phyloP scores from a whole-genome alignment of 2,329 filamentous ascomycete species.

The Beauveria pseudobassiana region DNA sequence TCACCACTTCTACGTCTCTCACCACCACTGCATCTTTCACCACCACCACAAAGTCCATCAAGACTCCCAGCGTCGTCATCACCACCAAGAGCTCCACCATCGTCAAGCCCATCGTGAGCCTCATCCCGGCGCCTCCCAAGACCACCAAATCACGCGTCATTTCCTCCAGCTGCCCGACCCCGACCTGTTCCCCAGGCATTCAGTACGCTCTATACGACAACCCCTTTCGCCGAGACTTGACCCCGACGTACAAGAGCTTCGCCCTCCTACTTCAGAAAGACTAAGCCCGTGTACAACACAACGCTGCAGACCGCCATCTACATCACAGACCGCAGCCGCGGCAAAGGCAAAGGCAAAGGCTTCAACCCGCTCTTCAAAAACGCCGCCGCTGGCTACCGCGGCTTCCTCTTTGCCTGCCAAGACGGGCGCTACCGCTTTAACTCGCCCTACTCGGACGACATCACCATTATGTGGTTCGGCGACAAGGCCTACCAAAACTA shows the following conservation, averaged over 20 bases:
- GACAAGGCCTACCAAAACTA: background rate
- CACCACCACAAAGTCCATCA: background rate
- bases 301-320: slow-evolving; percentile 4
- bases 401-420: slow-evolving; percentile 12
- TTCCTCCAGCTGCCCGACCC: slow-evolving; percentile 3
- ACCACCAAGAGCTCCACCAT: background rate
- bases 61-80: background rate
- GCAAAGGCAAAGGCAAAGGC: background rate
- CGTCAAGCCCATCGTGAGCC: background rate
- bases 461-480: slow-evolving; percentile 13
- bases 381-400: slow-evolving; percentile 10
- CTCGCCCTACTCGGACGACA: slow-evolving; percentile 13
- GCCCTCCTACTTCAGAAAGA: slow-evolving; percentile 1
- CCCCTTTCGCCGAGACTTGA: background rate
- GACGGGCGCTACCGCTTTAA: slow-evolving; percentile 10
- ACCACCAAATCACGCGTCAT: background rate
- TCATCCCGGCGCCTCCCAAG: background rate
- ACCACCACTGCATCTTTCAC: background rate
- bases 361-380: slow-evolving; percentile 7
- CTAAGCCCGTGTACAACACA: background rate
- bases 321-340: background rate
- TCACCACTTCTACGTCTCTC: too few species aligned
- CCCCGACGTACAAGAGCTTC: slow-evolving; percentile 6
- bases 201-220: slow-evolving; percentile 5
- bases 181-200: slow-evolving; percentile 1